Evolutionary conservation across 2,329 filamentous ascomycete genomes (phyloP).

Genomic region (Paraphaeosphaeria minitans): DNA sequence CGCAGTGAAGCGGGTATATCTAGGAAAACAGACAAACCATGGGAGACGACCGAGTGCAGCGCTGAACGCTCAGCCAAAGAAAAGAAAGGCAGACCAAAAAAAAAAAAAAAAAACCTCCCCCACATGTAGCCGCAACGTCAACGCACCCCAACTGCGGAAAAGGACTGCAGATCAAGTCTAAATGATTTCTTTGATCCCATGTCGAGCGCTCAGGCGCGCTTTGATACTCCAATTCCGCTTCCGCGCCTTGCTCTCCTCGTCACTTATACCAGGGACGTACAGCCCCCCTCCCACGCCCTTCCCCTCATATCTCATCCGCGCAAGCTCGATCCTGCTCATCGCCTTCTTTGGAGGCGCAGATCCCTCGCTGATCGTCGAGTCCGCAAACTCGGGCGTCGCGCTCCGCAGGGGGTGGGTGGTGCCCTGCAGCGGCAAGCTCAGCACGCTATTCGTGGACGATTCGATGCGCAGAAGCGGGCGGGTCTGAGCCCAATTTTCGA

Average conservation of each 20-base stretch:
- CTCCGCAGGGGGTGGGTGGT: not conserved
- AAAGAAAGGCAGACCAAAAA: not conserved
- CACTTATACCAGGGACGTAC: slow-evolving; percentile 11
- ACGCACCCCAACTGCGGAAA: not conserved
- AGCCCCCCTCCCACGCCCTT: slow-evolving; percentile 7
- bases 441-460: slow-evolving; percentile 23
- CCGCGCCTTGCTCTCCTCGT: slow-evolving; percentile 23
- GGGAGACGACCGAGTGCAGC: not conserved
- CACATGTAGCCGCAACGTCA: not conserved
- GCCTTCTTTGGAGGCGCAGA: not conserved
- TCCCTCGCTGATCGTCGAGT: slow-evolving; percentile 17
- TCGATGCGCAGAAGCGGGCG: slow-evolving; percentile 19
- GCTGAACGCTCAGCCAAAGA: not conserved
- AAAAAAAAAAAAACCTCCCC: no score
- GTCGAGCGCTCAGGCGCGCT: slow-evolving; percentile 26
- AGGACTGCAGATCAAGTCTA: slow-evolving; percentile 5
- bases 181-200: slow-evolving; percentile 37
- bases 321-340: slow-evolving; percentile 13
- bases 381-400: slow-evolving; percentile 23
- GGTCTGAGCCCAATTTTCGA: slow-evolving; percentile 6
- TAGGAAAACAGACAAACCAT: not conserved
- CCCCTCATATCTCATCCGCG: slow-evolving; percentile 22
- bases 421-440: slow-evolving; percentile 32
- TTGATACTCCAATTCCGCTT: slow-evolving; percentile 40
- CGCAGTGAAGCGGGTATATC: slow-evolving; percentile 12